phyloP scores from a whole-genome alignment of 331 rosid genomes.

The Malus hybrid region DNA sequence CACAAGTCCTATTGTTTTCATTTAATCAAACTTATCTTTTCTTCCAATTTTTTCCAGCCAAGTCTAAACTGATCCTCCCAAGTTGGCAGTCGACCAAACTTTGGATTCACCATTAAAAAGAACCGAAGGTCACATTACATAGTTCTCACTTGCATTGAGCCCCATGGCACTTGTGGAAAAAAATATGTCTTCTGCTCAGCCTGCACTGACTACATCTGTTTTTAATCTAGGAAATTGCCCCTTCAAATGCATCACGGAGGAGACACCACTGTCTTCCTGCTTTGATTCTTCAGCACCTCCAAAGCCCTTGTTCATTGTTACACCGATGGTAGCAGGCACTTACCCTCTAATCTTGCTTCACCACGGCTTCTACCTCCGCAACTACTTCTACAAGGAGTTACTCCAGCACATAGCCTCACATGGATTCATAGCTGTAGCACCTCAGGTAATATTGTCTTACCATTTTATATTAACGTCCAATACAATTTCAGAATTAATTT shows the following conservation, averaged over 20 bases:
- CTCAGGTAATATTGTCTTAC: conserved; percentile 38
- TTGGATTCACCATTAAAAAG: neutral
- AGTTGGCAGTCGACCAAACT: neutral
- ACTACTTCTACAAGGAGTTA: conserved; percentile 34
- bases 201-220: conserved; percentile 5
- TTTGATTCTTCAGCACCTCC: conserved; percentile 30
- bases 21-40: no score
- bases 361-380: conserved; percentile 47
- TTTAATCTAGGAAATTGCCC: conserved; percentile 24
- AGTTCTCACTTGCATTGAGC: neutral
- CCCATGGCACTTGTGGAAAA: neutral
- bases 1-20: no score
- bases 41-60: neutral
- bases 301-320: conserved; percentile 39
- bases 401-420: conserved; percentile 43
- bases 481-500: neutral
- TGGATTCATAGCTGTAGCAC: conserved; percentile 52
- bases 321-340: conserved; percentile 28
- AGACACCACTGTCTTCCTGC: conserved; percentile 3
- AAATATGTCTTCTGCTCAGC: neutral
- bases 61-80: neutral
- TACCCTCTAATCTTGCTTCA: conserved; percentile 43
- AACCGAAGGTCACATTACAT: neutral
- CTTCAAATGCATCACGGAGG: conserved; percentile 9
- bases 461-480: neutral